Conservation (phyloP, 192 early-diverging fungal genomes). For the Dissophora ornata region DNA sequence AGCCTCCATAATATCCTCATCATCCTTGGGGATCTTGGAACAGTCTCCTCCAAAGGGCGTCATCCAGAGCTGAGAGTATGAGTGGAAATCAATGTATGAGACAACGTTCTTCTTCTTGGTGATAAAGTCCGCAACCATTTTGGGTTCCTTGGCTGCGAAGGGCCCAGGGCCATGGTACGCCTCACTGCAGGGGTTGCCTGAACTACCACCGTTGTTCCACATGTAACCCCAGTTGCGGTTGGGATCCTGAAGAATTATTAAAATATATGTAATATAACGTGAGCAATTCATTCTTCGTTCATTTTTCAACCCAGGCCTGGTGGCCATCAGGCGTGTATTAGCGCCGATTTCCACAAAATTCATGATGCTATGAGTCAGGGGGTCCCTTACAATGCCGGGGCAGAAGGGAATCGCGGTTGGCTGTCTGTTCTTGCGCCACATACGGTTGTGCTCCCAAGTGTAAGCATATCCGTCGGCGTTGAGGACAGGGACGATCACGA, state of each 20-base stretch:
- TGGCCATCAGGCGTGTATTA: no score
- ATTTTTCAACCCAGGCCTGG: no score
- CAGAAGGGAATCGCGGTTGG: slow-evolving; percentile 65
- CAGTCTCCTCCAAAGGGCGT: slow-evolving; percentile 70
- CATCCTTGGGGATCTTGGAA: slow-evolving; percentile 58
- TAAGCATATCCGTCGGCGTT: slow-evolving; percentile 74
- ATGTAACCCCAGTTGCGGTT: slow-evolving; percentile 74
- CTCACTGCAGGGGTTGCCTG: slow-evolving; percentile 69
- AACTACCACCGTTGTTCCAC: slow-evolving; percentile 65
- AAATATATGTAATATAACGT: no score
- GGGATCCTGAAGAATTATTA: slow-evolving; percentile 46
- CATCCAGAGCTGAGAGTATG: slow-evolving; percentile 74
- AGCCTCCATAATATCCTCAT: slow-evolving; percentile 56
- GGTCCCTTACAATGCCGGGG: slow-evolving; percentile 65
- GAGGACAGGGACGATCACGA: slow-evolving; percentile 69
- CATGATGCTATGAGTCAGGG: no score
- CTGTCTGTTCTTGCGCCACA: slow-evolving; percentile 75
- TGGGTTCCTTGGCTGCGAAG: slow-evolving; percentile 64
- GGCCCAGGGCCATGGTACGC: slow-evolving; percentile 63
- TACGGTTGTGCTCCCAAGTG: slow-evolving; percentile 60
- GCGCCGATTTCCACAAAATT: no score
- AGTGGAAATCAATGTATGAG: slow-evolving; percentile 69
- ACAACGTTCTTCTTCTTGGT: slow-evolving; percentile 48
- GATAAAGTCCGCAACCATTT: slow-evolving; percentile 66
- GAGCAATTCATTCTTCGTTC: no score